Conservation (phyloP, 352 stramenopile species). For the Phytopythium vexans region DNA sequence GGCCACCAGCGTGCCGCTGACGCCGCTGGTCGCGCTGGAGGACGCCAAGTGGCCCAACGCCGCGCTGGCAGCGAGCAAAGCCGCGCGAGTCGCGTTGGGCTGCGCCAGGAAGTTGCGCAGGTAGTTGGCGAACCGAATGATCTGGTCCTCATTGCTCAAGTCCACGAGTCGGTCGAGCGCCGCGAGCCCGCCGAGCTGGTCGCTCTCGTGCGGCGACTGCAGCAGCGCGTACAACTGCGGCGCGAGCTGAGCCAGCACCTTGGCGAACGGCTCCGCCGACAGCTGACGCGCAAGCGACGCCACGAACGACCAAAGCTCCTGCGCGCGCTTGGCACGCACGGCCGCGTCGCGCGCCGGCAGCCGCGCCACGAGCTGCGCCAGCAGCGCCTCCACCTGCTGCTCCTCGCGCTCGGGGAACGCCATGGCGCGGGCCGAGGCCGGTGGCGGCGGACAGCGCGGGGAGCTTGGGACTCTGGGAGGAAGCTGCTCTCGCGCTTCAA, state of each 20-base stretch:
- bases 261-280: conserved; percentile 76
- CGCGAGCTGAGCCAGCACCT: conserved; percentile 69
- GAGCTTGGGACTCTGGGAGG: too few relatives aligned
- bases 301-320: conserved; percentile 62
- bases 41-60: conserved; percentile 84
- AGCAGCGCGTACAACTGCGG: conserved; percentile 72
- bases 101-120: conserved; percentile 84
- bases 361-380: conserved; percentile 60
- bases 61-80: conserved; percentile 62
- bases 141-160: conserved; percentile 81
- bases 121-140: conserved; percentile 91
- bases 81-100: conserved; percentile 49
- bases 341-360: conserved; percentile 40
- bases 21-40: conserved; percentile 50
- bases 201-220: conserved; percentile 54
- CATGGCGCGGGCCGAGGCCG: too few relatives aligned
- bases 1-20: conserved; percentile 82
- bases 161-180: conserved; percentile 83
- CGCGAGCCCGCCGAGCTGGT: conserved; percentile 69
- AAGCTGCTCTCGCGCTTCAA: too few relatives aligned
- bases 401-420: too few relatives aligned
- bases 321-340: conserved; percentile 33
- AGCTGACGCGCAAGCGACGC: conserved; percentile 66
- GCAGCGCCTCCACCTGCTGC: conserved; percentile 56
- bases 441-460: too few relatives aligned